These are phyloP conservation scores for Orbilia ellipsospora DNA, from an alignment of 2,329 filamentous ascomycete genomes.

Conservation along the genomic window DNA sequence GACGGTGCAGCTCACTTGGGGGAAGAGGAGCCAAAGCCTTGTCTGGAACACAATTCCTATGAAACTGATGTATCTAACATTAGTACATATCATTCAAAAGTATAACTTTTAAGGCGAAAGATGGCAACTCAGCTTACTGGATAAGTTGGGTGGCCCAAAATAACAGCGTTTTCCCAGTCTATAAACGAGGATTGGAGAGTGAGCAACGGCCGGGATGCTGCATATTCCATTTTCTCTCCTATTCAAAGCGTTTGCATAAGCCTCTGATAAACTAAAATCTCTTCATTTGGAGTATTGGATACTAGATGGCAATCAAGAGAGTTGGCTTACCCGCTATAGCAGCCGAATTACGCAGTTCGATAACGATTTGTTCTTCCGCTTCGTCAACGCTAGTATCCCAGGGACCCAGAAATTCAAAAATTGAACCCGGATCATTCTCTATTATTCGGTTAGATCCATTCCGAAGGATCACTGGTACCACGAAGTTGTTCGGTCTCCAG, in stretches of 20 bases:
- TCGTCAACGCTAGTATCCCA: conserved; percentile 9
- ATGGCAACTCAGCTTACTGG: conserved; percentile 4
- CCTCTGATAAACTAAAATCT: too few species aligned
- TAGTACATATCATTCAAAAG: neutral
- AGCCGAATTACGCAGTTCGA: conserved; percentile 15
- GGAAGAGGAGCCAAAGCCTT: neutral
- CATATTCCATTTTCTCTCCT: neutral
- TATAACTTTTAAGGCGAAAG: neutral
- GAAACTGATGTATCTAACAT: neutral
- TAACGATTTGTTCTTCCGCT: neutral
- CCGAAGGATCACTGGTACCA: neutral
- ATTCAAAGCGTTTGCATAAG: neutral
- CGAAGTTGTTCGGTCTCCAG: conserved; percentile 2
- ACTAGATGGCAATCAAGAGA: neutral
- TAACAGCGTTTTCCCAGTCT: conserved; percentile 24
- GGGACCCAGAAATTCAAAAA: conserved; percentile 22
- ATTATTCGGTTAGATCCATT: neutral
- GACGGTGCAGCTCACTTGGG: neutral
- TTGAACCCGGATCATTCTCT: conserved; percentile 10
- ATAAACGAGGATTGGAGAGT: conserved; percentile 16
- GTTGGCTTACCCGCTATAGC: conserved; percentile 3
- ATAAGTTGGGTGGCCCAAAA: conserved; percentile 13
- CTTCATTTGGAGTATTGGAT: too few species aligned
- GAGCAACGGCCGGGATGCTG: neutral
- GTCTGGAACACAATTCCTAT: neutral